These are phyloP conservation scores for Coemansia sp. DNA, from an alignment of 192 early-diverging fungal species.

Conservation along the genomic window DNA sequence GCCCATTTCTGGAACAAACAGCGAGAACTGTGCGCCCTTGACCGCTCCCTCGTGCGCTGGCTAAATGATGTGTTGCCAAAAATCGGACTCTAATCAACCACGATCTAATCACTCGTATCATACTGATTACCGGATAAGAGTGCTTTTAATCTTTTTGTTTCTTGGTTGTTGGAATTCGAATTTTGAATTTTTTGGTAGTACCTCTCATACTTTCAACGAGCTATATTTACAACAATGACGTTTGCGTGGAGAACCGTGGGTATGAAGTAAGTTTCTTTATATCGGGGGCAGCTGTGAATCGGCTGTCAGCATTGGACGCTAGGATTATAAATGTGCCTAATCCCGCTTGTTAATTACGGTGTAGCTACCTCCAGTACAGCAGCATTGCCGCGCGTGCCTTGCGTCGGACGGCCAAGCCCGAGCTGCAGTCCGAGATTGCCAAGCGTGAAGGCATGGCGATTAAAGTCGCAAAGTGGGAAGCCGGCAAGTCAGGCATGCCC, in stretches of 20 bases:
- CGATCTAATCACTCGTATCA: too few relatives aligned
- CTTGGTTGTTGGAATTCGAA: too few relatives aligned
- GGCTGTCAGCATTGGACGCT: neutral
- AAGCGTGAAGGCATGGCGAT: conserved; percentile 47
- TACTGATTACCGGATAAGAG: too few relatives aligned
- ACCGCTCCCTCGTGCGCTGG: neutral
- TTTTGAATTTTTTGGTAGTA: too few relatives aligned
- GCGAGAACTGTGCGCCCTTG: conserved; percentile 11
- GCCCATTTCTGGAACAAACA: conserved; percentile 37
- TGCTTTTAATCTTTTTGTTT: too few relatives aligned
- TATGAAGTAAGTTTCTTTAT: neutral
- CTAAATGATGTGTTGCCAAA: neutral
- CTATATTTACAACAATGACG: neutral
- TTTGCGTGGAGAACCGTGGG: conserved; percentile 4
- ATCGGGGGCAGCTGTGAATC: neutral
- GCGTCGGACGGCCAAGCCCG: conserved; percentile 44
- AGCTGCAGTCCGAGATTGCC: conserved; percentile 48
- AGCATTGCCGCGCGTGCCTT: conserved; percentile 53
- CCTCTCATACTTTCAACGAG: too few relatives aligned
- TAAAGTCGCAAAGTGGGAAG: conserved; percentile 52
- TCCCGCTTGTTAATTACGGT: too few relatives aligned
- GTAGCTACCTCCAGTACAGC: conserved; percentile 57
- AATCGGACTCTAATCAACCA: neutral
- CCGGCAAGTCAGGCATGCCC: conserved; percentile 39
- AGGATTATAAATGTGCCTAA: too few relatives aligned